Percentiles rank a stretch among this genome's conserved stretches.
Evolutionary conservation across 495 filamentous ascomycete species (phyloP).

Genomic region (Tuber microsphaerosporum): DNA sequence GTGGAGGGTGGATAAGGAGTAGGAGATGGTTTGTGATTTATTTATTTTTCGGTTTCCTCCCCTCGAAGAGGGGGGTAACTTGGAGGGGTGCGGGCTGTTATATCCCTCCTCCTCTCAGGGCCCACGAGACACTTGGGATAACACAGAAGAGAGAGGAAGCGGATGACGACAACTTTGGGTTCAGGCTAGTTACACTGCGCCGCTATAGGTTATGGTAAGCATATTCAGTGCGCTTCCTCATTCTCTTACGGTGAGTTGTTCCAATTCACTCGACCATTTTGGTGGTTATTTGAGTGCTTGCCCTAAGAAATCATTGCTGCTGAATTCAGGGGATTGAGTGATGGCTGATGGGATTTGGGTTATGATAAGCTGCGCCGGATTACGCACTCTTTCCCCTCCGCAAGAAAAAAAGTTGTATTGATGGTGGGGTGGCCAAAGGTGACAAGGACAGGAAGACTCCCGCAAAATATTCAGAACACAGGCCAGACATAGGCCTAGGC

Average conservation of each 20-base stretch:
- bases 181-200: conserved; percentile 17
- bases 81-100: not conserved
- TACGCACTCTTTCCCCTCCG: no score
- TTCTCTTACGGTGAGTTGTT: not conserved
- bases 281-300: not conserved
- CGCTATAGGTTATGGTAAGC: conserved; percentile 36
- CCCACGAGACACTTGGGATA: conserved; percentile 12
- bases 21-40: not conserved
- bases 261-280: not conserved
- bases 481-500: not conserved
- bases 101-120: conserved; percentile 3
- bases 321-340: not conserved
- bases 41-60: not conserved
- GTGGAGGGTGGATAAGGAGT: conserved; percentile 8
- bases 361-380: no score
- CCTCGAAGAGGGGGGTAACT: conserved; percentile 1
- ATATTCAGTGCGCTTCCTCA: conserved; percentile 1
- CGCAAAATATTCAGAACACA: not conserved
- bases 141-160: not conserved
- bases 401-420: not conserved
- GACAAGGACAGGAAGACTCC: not conserved
- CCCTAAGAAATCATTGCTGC: not conserved
- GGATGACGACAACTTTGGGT: conserved; percentile 23
- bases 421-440: not conserved
- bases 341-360: not conserved